Evolutionary conservation across 2,329 filamentous ascomycete genomes (phyloP).

Genomic region (Pseudocercospora pini-densiflorae): DNA sequence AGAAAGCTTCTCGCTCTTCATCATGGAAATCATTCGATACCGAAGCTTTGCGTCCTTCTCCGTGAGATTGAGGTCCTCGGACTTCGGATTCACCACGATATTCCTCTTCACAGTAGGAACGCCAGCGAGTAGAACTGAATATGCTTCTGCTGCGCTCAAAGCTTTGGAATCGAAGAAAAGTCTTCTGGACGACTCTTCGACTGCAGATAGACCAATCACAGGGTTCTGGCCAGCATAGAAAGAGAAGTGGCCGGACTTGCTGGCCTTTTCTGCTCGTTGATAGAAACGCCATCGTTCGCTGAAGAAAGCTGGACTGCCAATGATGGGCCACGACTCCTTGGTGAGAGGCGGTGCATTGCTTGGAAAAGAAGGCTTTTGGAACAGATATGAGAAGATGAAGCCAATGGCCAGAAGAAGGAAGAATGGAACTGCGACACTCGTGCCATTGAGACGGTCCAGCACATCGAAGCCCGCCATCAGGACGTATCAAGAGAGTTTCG

Average conservation of each 20-base stretch:
- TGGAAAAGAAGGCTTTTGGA: slow-evolving; percentile 26
- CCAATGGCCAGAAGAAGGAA: not conserved
- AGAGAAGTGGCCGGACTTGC: slow-evolving; percentile 51
- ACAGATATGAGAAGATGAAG: slow-evolving; percentile 20
- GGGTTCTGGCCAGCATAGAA: slow-evolving; percentile 54
- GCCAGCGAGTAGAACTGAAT: slow-evolving; percentile 33
- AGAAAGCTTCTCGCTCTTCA: slow-evolving; percentile 34
- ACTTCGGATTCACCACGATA: slow-evolving; percentile 17
- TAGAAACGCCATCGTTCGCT: slow-evolving; percentile 53
- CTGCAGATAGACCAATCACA: slow-evolving; percentile 52
- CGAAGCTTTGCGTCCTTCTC: slow-evolving; percentile 32
- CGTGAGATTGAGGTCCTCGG: slow-evolving; percentile 17
- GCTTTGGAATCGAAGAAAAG: slow-evolving; percentile 53
- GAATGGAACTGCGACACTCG: not conserved
- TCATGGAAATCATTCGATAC: slow-evolving; percentile 29
- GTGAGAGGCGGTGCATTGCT: slow-evolving; percentile 31
- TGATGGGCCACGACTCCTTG: slow-evolving; percentile 44
- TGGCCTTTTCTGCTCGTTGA: slow-evolving; percentile 36
- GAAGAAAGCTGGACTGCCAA: slow-evolving; percentile 54
- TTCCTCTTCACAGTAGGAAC: slow-evolving; percentile 41
- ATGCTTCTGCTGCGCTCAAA: slow-evolving; percentile 52
- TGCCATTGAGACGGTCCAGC: not conserved
- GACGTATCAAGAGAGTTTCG: not conserved
- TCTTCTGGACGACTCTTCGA: slow-evolving; percentile 44
- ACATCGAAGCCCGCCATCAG: not conserved